Evolutionary conservation across 2,329 filamentous ascomycete species (phyloP).

Genomic region (Penicillium palitans): DNA sequence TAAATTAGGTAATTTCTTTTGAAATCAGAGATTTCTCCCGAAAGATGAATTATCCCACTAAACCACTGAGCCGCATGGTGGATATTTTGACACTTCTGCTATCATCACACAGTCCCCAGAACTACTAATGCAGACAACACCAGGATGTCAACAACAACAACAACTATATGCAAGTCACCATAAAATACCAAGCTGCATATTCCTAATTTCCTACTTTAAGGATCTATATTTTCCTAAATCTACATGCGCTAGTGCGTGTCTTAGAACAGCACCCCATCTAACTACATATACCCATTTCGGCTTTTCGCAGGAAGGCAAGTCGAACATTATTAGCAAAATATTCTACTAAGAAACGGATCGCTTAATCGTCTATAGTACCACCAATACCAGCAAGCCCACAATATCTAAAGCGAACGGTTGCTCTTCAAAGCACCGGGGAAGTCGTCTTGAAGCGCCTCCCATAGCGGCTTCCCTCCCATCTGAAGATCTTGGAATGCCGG

Average conservation of each 20-base stretch:
- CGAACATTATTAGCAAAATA: not conserved
- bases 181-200: not conserved
- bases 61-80: slow-evolving; percentile 1
- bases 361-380: not conserved
- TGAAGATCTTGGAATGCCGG: slow-evolving; percentile 36
- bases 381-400: not conserved
- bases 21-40: slow-evolving; percentile 7
- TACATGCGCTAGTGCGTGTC: not conserved
- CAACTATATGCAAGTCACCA: not conserved
- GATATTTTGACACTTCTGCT: accelerated
- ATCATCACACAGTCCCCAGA: not conserved
- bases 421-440: slow-evolving; percentile 33
- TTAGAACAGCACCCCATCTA: not conserved
- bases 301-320: not conserved
- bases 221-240: no score
- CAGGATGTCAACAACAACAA: not conserved
- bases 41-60: slow-evolving; percentile 7
- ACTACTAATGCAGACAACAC: not conserved
- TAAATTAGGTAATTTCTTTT: slow-evolving; percentile 1
- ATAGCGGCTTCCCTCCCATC: slow-evolving; percentile 33
- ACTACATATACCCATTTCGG: not conserved
- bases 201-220: not conserved
- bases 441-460: slow-evolving; percentile 30
- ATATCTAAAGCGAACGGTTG: slow-evolving; percentile 18
- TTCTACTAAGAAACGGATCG: not conserved